Conservation (phyloP, 495 filamentous ascomycete genomes). For the Penicillium turbatum region DNA sequence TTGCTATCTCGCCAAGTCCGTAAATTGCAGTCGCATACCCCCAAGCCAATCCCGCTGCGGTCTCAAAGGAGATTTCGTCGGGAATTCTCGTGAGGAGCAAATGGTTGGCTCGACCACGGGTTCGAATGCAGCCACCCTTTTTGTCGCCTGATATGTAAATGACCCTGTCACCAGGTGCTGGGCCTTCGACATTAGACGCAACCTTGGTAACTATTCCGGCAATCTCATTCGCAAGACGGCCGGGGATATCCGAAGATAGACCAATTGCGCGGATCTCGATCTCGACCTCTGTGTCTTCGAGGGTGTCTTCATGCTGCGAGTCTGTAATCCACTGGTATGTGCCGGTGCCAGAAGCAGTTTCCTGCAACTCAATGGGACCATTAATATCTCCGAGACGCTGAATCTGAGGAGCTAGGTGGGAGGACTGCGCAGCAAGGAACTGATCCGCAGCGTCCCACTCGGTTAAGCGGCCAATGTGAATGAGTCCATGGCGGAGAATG, state of each 20-base stretch:
- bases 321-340: slow-evolving; percentile 10
- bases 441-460: slow-evolving; percentile 17
- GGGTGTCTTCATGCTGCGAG: neutral
- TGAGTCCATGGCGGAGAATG: slow-evolving; percentile 16
- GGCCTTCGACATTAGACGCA: slow-evolving; percentile 5
- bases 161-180: slow-evolving; percentile 20
- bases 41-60: slow-evolving; percentile 30
- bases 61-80: slow-evolving; percentile 12
- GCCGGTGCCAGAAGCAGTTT: neutral
- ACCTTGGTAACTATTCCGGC: slow-evolving; percentile 14
- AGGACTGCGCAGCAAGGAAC: slow-evolving; percentile 16
- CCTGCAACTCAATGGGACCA: slow-evolving; percentile 8
- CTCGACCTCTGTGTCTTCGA: slow-evolving; percentile 10
- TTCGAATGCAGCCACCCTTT: slow-evolving; percentile 9
- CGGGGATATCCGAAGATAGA: neutral
- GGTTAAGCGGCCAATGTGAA: slow-evolving; percentile 29
- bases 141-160: slow-evolving; percentile 6
- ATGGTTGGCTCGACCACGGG: slow-evolving; percentile 13
- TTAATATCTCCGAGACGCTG: slow-evolving; percentile 5
- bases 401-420: neutral
- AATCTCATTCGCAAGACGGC: slow-evolving; percentile 9
- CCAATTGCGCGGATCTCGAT: slow-evolving; percentile 15
- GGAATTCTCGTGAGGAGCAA: slow-evolving; percentile 16
- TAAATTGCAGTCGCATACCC: slow-evolving; percentile 25
- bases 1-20: slow-evolving; percentile 27